Percentiles rank a stretch among this genome's conserved stretches.
phyloP scores from a whole-genome alignment of 1,284 basidiomycete species.

The Cutaneotrichosporon daszewskae region DNA sequence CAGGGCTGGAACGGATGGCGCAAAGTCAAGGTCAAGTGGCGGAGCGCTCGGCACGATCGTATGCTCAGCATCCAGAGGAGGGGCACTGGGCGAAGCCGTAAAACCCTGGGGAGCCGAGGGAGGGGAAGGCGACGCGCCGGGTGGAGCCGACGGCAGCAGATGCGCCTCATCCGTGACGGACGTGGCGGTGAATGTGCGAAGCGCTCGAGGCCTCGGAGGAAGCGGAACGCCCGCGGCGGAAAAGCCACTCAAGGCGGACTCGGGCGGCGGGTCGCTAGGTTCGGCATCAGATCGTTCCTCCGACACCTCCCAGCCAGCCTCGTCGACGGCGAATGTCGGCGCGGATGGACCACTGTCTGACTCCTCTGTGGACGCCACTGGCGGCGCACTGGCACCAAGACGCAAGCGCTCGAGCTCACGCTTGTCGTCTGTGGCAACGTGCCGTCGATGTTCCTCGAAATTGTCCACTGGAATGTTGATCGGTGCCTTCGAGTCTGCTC shows the following conservation, averaged over 20 bases:
- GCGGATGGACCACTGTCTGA: slow-evolving; percentile 21
- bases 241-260: background rate
- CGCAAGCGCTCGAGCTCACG: slow-evolving; percentile 37
- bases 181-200: background rate
- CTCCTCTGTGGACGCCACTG: slow-evolving; percentile 15
- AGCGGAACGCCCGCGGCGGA: too few relatives aligned
- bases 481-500: slow-evolving; percentile 35
- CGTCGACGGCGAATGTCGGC: slow-evolving; percentile 41
- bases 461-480: slow-evolving; percentile 10
- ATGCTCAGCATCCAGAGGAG: background rate
- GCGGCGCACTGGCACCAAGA: slow-evolving; percentile 38
- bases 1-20: slow-evolving; percentile 22
- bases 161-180: slow-evolving; percentile 11
- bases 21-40: background rate
- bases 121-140: background rate
- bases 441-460: slow-evolving; percentile 16
- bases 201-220: slow-evolving; percentile 12
- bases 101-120: background rate
- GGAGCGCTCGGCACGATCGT: slow-evolving; percentile 6
- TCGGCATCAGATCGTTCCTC: background rate
- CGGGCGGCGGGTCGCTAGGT: background rate
- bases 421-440: slow-evolving; percentile 48
- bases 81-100: background rate
- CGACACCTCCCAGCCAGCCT: slow-evolving; percentile 39
- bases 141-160: slow-evolving; percentile 26